These are phyloP conservation scores for Cytospora mali DNA, from an alignment of 2,329 filamentous ascomycete species.

Conservation along the genomic window DNA sequence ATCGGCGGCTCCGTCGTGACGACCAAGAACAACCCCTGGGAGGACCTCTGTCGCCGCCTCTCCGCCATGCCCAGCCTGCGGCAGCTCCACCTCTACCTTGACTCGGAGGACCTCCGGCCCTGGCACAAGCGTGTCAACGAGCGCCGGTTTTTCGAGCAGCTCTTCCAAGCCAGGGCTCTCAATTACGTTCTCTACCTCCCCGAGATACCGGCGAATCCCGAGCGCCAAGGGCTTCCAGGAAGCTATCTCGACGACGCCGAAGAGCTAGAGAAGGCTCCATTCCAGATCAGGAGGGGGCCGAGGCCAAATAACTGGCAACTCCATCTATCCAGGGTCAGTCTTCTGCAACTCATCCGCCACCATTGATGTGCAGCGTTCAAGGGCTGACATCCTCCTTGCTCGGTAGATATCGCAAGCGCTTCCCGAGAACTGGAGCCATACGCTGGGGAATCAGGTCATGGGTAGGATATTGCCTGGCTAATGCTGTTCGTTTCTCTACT, in stretches of 20 bases:
- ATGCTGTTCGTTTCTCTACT: background rate
- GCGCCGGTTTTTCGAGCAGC: constrained; percentile 32
- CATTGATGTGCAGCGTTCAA: background rate
- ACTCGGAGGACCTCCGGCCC: constrained; percentile 35
- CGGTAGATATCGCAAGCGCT: constrained; percentile 24
- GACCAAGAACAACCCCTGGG: constrained; percentile 34
- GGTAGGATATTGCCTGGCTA: constrained; percentile 20
- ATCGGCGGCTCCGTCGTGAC: constrained; percentile 28
- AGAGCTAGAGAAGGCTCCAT: constrained; percentile 25
- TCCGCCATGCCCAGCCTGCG: constrained; percentile 30
- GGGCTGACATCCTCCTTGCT: constrained; percentile 12
- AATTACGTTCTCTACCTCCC: constrained; percentile 34
- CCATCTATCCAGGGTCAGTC: constrained; percentile 30
- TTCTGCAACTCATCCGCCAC: background rate
- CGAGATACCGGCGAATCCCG: constrained; percentile 25
- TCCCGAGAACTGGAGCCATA: constrained; percentile 27
- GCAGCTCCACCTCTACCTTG: constrained; percentile 35
- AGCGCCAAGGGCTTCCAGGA: constrained; percentile 21
- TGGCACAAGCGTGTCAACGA: constrained; percentile 38
- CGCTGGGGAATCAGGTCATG: constrained; percentile 23
- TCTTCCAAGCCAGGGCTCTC: constrained; percentile 29
- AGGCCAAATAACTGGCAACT: constrained; percentile 35
- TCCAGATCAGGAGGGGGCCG: constrained; percentile 30
- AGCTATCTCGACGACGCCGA: constrained; percentile 30
- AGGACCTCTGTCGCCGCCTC: constrained; percentile 32